Percentiles rank a stretch among this genome's conserved stretches.
These are phyloP conservation scores for Pyrus bretschneideri DNA, from an alignment of 306 rosid genomes.

Conservation along the genomic window DNA sequence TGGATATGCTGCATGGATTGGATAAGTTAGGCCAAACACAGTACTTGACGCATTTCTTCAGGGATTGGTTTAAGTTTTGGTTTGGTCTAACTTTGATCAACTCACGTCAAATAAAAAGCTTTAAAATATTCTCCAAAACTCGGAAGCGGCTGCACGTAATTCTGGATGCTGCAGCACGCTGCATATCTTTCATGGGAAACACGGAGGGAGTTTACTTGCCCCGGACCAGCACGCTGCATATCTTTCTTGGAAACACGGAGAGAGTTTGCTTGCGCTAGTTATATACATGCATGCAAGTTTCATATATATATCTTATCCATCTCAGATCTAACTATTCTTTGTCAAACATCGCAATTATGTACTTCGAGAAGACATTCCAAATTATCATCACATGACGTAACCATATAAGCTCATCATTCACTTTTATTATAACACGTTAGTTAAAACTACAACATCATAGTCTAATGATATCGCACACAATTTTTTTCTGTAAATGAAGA, in stretches of 20 bases:
- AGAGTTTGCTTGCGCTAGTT: neutral
- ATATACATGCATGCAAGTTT: no score
- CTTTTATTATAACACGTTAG: no score
- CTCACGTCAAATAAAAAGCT: neutral
- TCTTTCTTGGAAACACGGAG: no score
- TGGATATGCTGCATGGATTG: neutral
- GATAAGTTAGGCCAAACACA: neutral
- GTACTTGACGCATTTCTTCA: neutral
- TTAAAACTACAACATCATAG: no score
- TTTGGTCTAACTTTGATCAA: neutral
- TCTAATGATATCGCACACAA: no score
- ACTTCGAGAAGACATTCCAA: no score
- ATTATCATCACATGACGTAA: no score
- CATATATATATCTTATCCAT: neutral
- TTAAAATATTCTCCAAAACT: neutral
- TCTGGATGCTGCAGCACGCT: neutral
- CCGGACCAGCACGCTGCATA: no score
- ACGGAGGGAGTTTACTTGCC: neutral
- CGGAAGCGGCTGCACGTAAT: neutral
- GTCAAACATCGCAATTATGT: no score
- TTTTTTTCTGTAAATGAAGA: no score
- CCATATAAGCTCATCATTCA: no score
- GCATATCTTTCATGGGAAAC: neutral
- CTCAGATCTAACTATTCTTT: no score
- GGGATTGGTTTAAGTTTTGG: neutral